Base-by-base conservation (phyloP, 305 asterid species). In the Fraxinus nigra region DNA sequence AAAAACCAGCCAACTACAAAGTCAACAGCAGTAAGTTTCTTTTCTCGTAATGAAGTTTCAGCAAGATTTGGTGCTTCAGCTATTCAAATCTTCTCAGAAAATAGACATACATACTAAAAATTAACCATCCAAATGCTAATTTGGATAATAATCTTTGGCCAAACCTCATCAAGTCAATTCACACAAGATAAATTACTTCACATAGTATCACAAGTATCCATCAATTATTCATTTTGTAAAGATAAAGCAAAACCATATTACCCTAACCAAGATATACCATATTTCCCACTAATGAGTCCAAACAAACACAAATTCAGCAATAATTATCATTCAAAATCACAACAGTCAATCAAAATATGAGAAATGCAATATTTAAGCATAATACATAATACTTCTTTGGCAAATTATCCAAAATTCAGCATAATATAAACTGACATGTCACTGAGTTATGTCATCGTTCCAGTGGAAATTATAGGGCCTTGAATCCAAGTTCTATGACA, bases 251-350 rank as follows among this genome's bases (percentile, higher is more conserved):
- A 43, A 75, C 38, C 54, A 40, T 20, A 20, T 10, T 75, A 75
- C 24, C 34, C 83, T 61, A 24, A 61, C 72, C 72, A 61, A 61
- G 72, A 61, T 61, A 61, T 22, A 61, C 63, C 63, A 51, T 59
- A 59, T 7, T 67, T 26, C 30, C 37, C 37, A 65, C n/a, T 26
- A 65, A 65, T 65, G 73, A 65, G 30, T 8, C 70, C 26, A 65
- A 24, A 10, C 35, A 65, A 26, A 3, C n/a, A 34, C 18, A 26
- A 67, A 26, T 67, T 67, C 32, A 30, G 35, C 34, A 67, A 67
- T 13, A 26, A 4, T 28, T 1, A 67, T 67, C 37, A 28, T 67
- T 67, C 74, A 67, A 67, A 67, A 67, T 67, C 38, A 67, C 8
- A 22, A 13, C 18, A 22, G 37, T 11, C 35, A 0, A 67, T 67